phyloP scores from a whole-genome alignment of 306 rosid genomes.

The Carpinus fangiana region DNA sequence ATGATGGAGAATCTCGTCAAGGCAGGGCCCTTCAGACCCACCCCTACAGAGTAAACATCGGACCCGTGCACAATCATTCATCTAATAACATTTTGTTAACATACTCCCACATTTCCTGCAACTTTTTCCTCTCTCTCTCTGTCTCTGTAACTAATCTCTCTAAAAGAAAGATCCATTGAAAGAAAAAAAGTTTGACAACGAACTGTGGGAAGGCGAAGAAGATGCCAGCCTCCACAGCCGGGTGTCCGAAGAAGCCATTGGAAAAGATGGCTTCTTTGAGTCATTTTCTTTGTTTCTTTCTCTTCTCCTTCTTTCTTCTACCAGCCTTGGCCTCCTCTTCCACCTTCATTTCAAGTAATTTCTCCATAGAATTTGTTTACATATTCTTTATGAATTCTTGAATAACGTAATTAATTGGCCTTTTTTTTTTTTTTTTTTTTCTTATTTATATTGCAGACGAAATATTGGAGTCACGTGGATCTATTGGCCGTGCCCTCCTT shows the following conservation, averaged over 20 bases:
- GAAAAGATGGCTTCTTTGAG: conserved; percentile 52
- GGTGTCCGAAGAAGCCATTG: conserved; percentile 1
- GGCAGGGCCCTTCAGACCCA: no score
- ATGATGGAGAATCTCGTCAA: no score
- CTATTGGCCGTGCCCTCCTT: conserved; percentile 69
- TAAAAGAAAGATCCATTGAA: neutral
- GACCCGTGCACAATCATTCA: no score
- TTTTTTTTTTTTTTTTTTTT: neutral
- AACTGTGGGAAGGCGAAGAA: conserved; percentile 41
- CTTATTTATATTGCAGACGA: conserved; percentile 42
- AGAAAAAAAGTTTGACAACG: conserved; percentile 27
- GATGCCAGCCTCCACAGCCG: conserved; percentile 33
- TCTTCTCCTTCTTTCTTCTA: conserved; percentile 38
- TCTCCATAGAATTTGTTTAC: neutral
- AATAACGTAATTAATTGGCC: neutral
- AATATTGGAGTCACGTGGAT: conserved; percentile 37
- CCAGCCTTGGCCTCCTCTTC: conserved; percentile 46
- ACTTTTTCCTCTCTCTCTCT: conserved; percentile 11
- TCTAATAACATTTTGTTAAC: conserved; percentile 6
- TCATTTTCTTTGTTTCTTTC: conserved; percentile 38
- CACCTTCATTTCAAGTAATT: conserved; percentile 58
- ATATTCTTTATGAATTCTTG: neutral
- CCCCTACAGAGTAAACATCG: no score
- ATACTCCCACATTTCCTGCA: conserved; percentile 44
- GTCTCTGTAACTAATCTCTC: conserved; percentile 18